Base-by-base conservation (phyloP, 2,329 filamentous ascomycete species). In the Sporothrix luriei region DNA sequence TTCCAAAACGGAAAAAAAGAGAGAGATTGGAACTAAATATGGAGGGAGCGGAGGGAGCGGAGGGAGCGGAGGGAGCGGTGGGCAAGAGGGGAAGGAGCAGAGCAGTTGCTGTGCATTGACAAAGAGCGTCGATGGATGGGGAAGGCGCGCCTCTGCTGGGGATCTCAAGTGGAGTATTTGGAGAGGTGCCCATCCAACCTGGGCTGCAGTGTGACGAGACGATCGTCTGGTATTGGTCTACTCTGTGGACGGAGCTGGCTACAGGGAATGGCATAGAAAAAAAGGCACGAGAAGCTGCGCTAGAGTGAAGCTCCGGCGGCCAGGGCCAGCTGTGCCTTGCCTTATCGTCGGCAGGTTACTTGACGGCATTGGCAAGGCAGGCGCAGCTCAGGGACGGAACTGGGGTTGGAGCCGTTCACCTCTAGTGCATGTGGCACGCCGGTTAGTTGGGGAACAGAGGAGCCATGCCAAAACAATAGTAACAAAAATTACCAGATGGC, bases 271-370 rank as follows among this genome's bases (percentile, higher is more conserved):
- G 57, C 57, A 68, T 19, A 68, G 54, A 43, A 62, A 62, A 62
- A 43, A 62, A 19, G 4, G 21, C 6, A 38, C 21, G 40, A 19
- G 54, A 19, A 68, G 52, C 52, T 61, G 40, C 40, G 40, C 40
- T 13, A 43, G 40, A 43, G 13, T 43, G 40, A 43, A 43, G 40
- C 40, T 43, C 40, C 40, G 21, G 38, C 38, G 40, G 21, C 10
- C 38, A 14, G 14, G 29, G 6, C 16, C 46, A 26, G 49, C 21
- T 16, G 40, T 4, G 10, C 9, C 33, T 54, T 43, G 24, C 52
- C 54, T 68, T 68, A 68, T 68, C 66, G 54, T 43, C 66, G 66
- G 54, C 66, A 52, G 52, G 52, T 26, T 51, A 68, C 66, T 57
- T 57, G 51, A 61, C 66, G 54, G 66, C 66, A 61, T 68, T 40